Evolutionary conservation across 805 yeast species (phyloP).

Genomic region (Candida odintsovae): DNA sequence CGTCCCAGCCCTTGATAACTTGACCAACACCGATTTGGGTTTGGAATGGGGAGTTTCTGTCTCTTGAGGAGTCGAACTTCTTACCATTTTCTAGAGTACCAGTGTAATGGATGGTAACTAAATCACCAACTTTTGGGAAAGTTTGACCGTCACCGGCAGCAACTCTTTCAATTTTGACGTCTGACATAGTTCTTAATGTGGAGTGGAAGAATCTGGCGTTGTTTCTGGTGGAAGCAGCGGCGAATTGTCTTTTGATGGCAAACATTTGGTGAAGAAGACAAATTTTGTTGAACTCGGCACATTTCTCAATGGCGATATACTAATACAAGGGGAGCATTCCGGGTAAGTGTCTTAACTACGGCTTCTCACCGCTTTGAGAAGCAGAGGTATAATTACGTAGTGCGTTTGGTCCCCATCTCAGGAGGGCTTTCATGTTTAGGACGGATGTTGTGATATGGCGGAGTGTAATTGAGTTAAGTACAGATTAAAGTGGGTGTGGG

Average conservation of each 20-base stretch:
- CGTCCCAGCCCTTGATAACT: conserved; percentile 96
- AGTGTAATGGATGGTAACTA: conserved; percentile 89
- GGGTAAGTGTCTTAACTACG: background rate
- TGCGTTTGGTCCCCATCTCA: too few relatives aligned
- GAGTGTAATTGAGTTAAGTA: too few relatives aligned
- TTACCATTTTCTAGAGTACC: conserved; percentile 95
- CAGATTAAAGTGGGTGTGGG: too few relatives aligned
- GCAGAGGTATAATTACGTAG: too few relatives aligned
- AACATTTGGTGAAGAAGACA: background rate
- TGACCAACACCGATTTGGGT: conserved; percentile 93
- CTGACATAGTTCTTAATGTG: conserved; percentile 21
- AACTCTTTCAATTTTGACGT: conserved; percentile 25
- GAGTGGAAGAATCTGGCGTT: conserved; percentile 16
- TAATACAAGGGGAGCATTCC: background rate
- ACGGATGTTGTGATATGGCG: too few relatives aligned
- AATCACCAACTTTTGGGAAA: conserved; percentile 84
- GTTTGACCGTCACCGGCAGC: conserved; percentile 68
- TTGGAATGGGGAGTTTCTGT: conserved; percentile 94
- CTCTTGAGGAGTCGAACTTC: conserved; percentile 92
- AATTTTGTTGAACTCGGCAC: too few relatives aligned
- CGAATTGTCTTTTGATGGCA: background rate
- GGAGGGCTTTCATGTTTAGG: too few relatives aligned
- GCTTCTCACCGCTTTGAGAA: background rate
- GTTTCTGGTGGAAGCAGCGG: background rate
- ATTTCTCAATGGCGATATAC: too few relatives aligned